phyloP scores from a whole-genome alignment of 1,284 basidiomycete genomes.

The Ustilago loliicola region DNA sequence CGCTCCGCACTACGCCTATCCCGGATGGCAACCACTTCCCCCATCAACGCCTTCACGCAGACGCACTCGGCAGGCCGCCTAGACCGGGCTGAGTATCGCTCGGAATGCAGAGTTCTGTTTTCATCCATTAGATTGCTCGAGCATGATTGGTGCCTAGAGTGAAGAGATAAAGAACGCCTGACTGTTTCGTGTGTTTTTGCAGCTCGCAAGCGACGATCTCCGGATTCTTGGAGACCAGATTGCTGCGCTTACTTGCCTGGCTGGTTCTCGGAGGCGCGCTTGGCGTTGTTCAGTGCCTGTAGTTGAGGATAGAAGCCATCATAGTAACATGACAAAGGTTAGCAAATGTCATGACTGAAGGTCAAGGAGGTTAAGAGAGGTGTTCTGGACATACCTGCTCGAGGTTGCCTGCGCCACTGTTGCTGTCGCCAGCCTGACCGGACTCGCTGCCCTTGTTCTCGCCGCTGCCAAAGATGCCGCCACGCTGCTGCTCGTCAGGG shows the following conservation, averaged over 20 bases:
- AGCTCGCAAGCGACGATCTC: slow-evolving; percentile 4
- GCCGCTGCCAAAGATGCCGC: slow-evolving; percentile 38
- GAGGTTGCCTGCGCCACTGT: slow-evolving; percentile 26
- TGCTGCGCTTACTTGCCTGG: slow-evolving; percentile 30
- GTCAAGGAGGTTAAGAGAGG: not conserved
- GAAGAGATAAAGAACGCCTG: not conserved
- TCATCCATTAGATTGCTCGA: slow-evolving; percentile 1
- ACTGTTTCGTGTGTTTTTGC: slow-evolving; percentile 9
- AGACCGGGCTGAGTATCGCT: not conserved
- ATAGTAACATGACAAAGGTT: not conserved
- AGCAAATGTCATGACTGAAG: not conserved
- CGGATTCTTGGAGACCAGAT: not conserved
- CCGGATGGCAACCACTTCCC: slow-evolving; percentile 35
- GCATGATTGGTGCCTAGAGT: not conserved
- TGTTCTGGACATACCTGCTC: slow-evolving; percentile 16
- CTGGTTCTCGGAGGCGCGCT: slow-evolving; percentile 35
- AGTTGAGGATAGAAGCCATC: not conserved
- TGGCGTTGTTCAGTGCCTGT: slow-evolving; percentile 49
- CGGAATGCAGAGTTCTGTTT: not conserved
- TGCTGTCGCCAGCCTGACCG: slow-evolving; percentile 30
- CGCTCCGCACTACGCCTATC: slow-evolving; percentile 24
- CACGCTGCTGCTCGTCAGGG: slow-evolving; percentile 54
- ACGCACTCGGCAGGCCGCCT: slow-evolving; percentile 18
- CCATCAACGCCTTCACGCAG: slow-evolving; percentile 37
- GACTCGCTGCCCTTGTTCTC: slow-evolving; percentile 41